Evolutionary conservation across 2,329 filamentous ascomycete species (phyloP), one percentile per base, ranked within the genome.

Genomic region (Tothia fuscella): DNA sequence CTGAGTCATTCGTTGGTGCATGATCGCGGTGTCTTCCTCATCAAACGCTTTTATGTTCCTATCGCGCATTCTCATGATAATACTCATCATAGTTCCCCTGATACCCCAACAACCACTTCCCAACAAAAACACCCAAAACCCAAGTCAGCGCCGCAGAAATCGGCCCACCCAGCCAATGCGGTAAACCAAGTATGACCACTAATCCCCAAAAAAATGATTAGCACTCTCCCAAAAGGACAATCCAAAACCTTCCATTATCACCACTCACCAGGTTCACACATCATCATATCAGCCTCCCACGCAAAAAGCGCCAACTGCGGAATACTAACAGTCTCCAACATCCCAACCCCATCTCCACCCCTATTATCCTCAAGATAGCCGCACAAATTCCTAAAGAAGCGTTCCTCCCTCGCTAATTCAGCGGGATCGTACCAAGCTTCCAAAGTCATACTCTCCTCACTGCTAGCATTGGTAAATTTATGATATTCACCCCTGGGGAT

Each of bases 91-190:
- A 38, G 16, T 20, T 22, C 12, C 35, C 17, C 13, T 26, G 12
- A 19, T 22, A 38, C 35, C 35, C 22, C 17, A 26, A 9, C 9
- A 38, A 9, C 35, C 35, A 21, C 6, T 22, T 22, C 7, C 22
- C 35, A 22, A 7, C 10, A 24, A 21, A 38, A 12, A 38, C 35
- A 38, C 35, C 17, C 35, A 38, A 24, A 24, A 21, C 10, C 22
- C 35, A 38, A 19, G 22, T 47, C 12, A 48, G 42, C 12, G 41
- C 43, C n/a, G 43, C 20, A 16, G 34, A 32, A 2, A 43, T 51
- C 0, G 50, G 53, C 14, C 44, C 60, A 12, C 42, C 50, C 16
- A 48, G 44, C 4, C 37, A 61, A 13, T 47, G 49, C 5, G 35
- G 31, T 16, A 34, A 7, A 7, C 31, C 9, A 9, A 34, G 14